Evolutionary conservation across 1,284 basidiomycete genomes (phyloP), one percentile per base, ranked within the genome.

Genomic region (Veloboletus limbatus): DNA sequence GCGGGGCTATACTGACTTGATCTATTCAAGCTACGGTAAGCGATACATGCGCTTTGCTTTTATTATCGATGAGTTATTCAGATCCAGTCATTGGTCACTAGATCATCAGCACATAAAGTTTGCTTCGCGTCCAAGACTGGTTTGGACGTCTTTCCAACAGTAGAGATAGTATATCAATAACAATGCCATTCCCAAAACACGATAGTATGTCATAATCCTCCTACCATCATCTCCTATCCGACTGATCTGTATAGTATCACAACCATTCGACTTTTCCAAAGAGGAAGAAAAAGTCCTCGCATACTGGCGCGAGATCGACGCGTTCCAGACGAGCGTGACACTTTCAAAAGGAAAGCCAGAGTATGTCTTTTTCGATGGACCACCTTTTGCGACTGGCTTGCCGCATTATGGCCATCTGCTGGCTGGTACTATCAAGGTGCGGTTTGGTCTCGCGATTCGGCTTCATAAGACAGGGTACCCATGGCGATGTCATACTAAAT

Each of bases 261-360:
- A 80, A 21, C 75, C 78, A 25, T 95, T 97, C 72, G 84, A 87
- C 71, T 97, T 97, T 67, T 78, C 95, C 13, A 85, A 84, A 66
- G 90, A 97, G 67, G 96, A 98, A 70, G 86, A 92, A 65, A 93
- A 93, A 61, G 92, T 98, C 50, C 77, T 98, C 56, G 75, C 78
- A 48, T 98, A 85, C 71, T 99, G 97, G 97, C 78, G 81, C 54
- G 93, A 94, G 65, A 99, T 99, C 65, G 92, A 99, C 75, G 97
- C 97, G 45, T 99, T 99, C 73, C 82, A 88, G 67, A 97, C 95
- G 6, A 92, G 89, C 59, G 72, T 97, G 57, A 92, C 93, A 72
- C 83, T 97, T 47, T 92, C 90, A 3, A 87, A 97, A 65, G 93
- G 91, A 8, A 78, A 85, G 38, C 92, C 93, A 35, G 81, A 92